Percentiles rank a stretch among this genome's conserved stretches.
phyloP scores from a whole-genome alignment of 768 basidiomycete species.

The Phaeotremella fagi region DNA sequence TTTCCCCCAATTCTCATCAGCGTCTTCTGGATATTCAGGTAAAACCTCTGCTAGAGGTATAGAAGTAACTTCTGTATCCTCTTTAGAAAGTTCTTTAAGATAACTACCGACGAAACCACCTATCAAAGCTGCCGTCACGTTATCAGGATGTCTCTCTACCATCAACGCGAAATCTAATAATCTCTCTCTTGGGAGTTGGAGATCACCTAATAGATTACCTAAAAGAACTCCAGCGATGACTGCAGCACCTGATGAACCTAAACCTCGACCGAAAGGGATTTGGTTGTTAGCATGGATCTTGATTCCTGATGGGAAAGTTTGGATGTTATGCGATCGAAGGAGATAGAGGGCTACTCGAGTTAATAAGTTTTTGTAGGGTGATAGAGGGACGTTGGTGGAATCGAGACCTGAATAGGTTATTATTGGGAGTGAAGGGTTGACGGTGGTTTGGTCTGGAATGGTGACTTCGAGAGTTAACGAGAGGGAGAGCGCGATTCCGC shows the following conservation, averaged over 20 bases:
- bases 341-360: conserved; percentile 97
- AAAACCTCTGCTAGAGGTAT: conserved; percentile 94
- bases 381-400: conserved; percentile 80
- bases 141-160: conserved; percentile 99
- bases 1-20: conserved; percentile 83
- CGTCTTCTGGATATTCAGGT: conserved; percentile 91
- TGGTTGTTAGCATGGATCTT: conserved; percentile 77
- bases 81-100: conserved; percentile 77
- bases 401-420: conserved; percentile 85
- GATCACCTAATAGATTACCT: conserved; percentile 71
- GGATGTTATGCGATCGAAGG: conserved; percentile 76
- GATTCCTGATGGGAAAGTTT: conserved; percentile 70
- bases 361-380: conserved; percentile 92
- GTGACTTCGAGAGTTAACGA: conserved; percentile 70
- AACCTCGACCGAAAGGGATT: conserved; percentile 94
- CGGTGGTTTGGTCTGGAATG: conserved; percentile 45
- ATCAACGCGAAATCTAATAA: conserved; percentile 94
- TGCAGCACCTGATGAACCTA: conserved; percentile 98
- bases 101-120: conserved; percentile 98
- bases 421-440: conserved; percentile 51
- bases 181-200: conserved; percentile 64
- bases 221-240: conserved; percentile 94
- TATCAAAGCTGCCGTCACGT: conserved; percentile 93
- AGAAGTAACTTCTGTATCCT: conserved; percentile 73
- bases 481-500: conserved; percentile 91